A percentile compares a stretch with the other conserved stretches of the same genome.
These are phyloP conservation scores for Pichia sp. DNA, from an alignment of 1,139 yeast species.

Conservation along the genomic window DNA sequence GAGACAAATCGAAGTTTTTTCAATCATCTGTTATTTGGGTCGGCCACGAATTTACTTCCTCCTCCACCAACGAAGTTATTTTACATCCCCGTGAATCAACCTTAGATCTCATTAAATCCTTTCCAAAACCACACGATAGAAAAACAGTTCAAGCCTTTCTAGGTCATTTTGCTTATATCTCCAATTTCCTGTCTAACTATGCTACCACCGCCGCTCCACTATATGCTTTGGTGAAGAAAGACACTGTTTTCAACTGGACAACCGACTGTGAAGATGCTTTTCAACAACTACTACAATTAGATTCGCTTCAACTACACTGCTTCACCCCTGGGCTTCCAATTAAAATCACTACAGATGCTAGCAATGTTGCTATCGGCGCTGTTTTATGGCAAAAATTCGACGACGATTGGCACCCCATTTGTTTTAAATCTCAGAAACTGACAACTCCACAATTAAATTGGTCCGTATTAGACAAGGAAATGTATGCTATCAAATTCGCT, in stretches of 20 bases:
- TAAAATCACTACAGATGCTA: neutral
- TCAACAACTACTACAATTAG: neutral
- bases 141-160: neutral
- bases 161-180: neutral
- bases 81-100: neutral
- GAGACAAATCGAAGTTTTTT: neutral
- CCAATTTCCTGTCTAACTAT: neutral
- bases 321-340: neutral
- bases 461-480: neutral
- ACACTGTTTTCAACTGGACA: neutral
- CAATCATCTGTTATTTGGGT: neutral
- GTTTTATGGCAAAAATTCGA: neutral
- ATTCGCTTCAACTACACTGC: neutral
- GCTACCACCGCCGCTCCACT: neutral
- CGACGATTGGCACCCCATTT: neutral
- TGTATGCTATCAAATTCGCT: neutral
- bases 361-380: neutral
- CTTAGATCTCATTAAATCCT: neutral
- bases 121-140: neutral
- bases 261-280: neutral
- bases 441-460: neutral
- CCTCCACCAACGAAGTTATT: neutral
- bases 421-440: neutral
- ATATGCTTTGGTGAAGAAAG: neutral
- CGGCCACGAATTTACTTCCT: neutral